phyloP scores from a whole-genome alignment of 2,329 filamentous ascomycete genomes.

The Calonectria henricotiae region DNA sequence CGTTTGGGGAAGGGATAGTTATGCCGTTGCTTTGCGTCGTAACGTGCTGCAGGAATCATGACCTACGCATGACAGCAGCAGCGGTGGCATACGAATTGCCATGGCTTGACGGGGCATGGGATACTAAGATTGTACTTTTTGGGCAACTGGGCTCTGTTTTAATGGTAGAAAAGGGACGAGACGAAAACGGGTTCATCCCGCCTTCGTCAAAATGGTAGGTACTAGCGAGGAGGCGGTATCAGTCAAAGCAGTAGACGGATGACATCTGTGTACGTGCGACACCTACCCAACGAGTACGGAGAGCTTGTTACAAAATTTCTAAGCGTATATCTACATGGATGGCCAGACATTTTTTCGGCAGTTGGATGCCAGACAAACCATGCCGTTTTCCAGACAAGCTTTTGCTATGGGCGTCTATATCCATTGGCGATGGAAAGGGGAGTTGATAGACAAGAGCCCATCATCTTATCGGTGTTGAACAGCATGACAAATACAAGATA shows the following conservation, averaged over 20 bases:
- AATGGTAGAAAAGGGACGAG: slow-evolving; percentile 1
- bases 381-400: neutral
- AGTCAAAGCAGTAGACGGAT: neutral
- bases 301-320: neutral
- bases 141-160: neutral
- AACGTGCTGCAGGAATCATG: slow-evolving; percentile 9
- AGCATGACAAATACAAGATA: neutral
- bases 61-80: slow-evolving; percentile 6
- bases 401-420: neutral
- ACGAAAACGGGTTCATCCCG: neutral
- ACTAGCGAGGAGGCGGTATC: neutral
- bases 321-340: neutral
- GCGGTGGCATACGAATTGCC: neutral
- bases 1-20: slow-evolving; percentile 6
- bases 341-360: neutral
- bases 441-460: neutral
- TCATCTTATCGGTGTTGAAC: neutral
- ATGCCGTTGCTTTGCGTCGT: slow-evolving; percentile 12
- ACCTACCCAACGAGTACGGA: neutral
- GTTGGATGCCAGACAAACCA: neutral
- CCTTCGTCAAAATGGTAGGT: neutral
- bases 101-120: slow-evolving; percentile 7
- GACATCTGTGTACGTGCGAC: neutral
- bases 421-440: too few species aligned
- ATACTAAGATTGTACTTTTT: neutral